phyloP scores from a whole-genome alignment of 805 yeast genomes.

The Pichia manshurica region DNA sequence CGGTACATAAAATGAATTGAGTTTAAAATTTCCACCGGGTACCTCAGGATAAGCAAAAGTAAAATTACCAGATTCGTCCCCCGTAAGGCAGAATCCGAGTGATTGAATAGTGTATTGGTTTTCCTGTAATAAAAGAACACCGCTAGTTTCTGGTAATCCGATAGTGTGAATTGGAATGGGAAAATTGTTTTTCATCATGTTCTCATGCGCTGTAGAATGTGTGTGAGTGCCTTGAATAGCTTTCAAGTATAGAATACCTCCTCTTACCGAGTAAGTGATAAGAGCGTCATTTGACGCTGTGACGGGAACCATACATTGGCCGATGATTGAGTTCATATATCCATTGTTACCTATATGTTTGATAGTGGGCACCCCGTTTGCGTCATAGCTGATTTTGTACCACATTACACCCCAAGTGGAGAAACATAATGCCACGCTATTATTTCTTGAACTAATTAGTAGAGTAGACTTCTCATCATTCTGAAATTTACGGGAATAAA shows the following conservation, averaged over 20 bases:
- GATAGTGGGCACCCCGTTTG: neutral
- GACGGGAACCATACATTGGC: conserved; percentile 6
- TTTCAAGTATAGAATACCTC: neutral
- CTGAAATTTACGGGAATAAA: neutral
- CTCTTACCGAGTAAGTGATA: neutral
- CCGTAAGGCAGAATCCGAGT: conserved; percentile 22
- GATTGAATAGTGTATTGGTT: conserved; percentile 22
- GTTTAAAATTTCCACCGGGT: conserved; percentile 2
- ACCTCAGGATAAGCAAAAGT: neutral
- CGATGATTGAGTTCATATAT: neutral
- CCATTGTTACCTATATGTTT: neutral
- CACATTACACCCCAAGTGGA: neutral
- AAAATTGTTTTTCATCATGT: conserved; percentile 19
- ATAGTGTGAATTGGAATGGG: conserved; percentile 26
- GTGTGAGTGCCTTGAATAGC: neutral
- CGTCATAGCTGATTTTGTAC: neutral
- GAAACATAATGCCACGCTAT: neutral
- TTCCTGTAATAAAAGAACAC: conserved; percentile 26
- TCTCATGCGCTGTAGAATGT: neutral
- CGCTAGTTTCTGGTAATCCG: conserved; percentile 21
- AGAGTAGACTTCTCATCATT: neutral
- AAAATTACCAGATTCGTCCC: conserved; percentile 20
- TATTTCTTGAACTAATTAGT: neutral
- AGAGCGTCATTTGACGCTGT: conserved; percentile 4
- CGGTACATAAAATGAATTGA: conserved; percentile 26